These are phyloP conservation scores for Ascodesmis nigricans DNA, from an alignment of 495 filamentous ascomycete species.

Conservation along the genomic window DNA sequence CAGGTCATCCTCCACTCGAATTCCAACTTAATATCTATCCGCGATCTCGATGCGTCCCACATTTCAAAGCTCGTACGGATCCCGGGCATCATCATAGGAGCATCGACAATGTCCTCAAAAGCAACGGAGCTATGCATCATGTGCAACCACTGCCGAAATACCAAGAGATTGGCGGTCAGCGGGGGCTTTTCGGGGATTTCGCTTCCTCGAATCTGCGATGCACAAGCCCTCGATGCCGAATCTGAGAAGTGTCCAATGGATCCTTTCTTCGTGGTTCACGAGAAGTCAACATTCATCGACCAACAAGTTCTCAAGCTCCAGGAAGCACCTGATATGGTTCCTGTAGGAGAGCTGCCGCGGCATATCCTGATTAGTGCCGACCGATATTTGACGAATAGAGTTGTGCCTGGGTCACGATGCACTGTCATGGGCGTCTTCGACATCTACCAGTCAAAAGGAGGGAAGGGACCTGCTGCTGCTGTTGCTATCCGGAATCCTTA, in stretches of 20 bases:
- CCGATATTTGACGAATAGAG: constrained; percentile 83
- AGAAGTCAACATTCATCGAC: constrained; percentile 87
- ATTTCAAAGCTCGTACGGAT: constrained; percentile 91
- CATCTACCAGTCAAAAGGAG: constrained; percentile 79
- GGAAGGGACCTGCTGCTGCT: constrained; percentile 56
- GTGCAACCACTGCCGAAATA: constrained; percentile 68
- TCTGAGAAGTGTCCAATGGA: constrained; percentile 62
- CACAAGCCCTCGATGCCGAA: constrained; percentile 25
- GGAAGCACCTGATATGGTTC: constrained; percentile 94
- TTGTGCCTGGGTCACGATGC: constrained; percentile 86
- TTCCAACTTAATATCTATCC: constrained; percentile 76
- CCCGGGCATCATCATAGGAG: constrained; percentile 92
- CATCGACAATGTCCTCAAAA: constrained; percentile 90
- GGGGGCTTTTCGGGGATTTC: constrained; percentile 73
- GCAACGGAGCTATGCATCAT: constrained; percentile 67
- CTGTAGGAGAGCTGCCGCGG: constrained; percentile 85
- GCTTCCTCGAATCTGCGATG: constrained; percentile 54
- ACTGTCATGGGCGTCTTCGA: constrained; percentile 95
- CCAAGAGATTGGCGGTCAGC: constrained; percentile 45
- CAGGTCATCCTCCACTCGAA: constrained; percentile 89
- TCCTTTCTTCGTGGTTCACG: constrained; percentile 86
- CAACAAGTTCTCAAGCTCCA: constrained; percentile 97
- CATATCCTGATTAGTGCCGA: constrained; percentile 92
- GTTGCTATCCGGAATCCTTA: constrained; percentile 94
- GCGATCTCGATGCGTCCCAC: constrained; percentile 75